Conservation (phyloP, 1,284 basidiomycete species). For the Amylostereum chailletii region DNA sequence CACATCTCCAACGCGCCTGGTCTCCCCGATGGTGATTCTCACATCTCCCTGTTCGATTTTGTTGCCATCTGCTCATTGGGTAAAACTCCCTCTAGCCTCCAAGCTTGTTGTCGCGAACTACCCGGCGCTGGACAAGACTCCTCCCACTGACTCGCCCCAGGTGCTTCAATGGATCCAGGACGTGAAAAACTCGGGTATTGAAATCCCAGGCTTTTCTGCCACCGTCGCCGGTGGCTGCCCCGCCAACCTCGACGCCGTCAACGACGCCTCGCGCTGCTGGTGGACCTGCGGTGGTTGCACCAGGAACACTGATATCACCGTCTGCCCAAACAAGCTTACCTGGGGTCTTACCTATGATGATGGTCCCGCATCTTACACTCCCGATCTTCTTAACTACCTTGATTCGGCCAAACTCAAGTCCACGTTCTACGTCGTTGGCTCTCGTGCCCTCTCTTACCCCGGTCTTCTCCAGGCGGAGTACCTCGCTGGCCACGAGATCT, state of each 20-base stretch:
- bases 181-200: slow-evolving; percentile 43
- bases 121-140: slow-evolving; percentile 60
- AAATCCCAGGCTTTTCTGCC: slow-evolving; percentile 42
- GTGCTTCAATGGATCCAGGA: slow-evolving; percentile 70
- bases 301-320: slow-evolving; percentile 56
- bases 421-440: slow-evolving; percentile 86
- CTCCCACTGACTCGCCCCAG: slow-evolving; percentile 58
- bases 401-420: slow-evolving; percentile 62
- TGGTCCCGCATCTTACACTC: slow-evolving; percentile 76
- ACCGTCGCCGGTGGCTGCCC: slow-evolving; percentile 55
- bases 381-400: slow-evolving; percentile 65
- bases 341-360: slow-evolving; percentile 75
- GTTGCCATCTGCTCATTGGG: no score
- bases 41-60: slow-evolving; percentile 10
- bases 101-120: slow-evolving; percentile 44
- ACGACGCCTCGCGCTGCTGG: slow-evolving; percentile 60
- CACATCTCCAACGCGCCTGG: slow-evolving; percentile 38
- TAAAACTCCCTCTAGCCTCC: slow-evolving; percentile 24
- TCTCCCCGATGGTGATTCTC: slow-evolving; percentile 36
- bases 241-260: slow-evolving; percentile 49
- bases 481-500: slow-evolving; percentile 63
- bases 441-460: slow-evolving; percentile 57
- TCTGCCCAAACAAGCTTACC: slow-evolving; percentile 63
- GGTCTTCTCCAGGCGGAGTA: slow-evolving; percentile 64
- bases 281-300: slow-evolving; percentile 83